These are phyloP conservation scores for Ophiostoma piceae DNA, from an alignment of 2,329 filamentous ascomycete species.

Conservation along the genomic window DNA sequence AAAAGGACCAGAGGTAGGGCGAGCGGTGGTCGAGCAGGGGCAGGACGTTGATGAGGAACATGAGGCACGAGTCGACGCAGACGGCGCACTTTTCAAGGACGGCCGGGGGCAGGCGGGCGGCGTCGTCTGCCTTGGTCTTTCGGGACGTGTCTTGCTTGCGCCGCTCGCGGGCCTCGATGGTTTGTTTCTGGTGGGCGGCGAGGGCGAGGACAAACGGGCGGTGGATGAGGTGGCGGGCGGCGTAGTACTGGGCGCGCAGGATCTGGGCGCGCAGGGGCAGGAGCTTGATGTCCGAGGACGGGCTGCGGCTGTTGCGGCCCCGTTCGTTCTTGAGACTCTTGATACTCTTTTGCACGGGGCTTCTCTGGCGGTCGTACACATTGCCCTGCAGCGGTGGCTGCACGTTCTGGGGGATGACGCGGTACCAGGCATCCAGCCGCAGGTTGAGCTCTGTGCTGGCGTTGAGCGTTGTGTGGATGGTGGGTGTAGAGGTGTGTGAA, in stretches of 20 bases:
- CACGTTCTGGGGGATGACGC: slow-evolving; percentile 36
- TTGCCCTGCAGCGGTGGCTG: slow-evolving; percentile 53
- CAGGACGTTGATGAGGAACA: slow-evolving; percentile 35
- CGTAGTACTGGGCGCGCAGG: slow-evolving; percentile 68
- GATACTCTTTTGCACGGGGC: not conserved
- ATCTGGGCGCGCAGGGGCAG: slow-evolving; percentile 56
- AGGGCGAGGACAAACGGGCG: slow-evolving; percentile 49
- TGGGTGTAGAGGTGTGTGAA: slow-evolving; percentile 20
- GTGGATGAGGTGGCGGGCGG: slow-evolving; percentile 64
- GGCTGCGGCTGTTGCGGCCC: not conserved
- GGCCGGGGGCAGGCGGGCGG: slow-evolving; percentile 23
- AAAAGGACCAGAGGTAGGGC: slow-evolving; percentile 38
- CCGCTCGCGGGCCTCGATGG: slow-evolving; percentile 5
- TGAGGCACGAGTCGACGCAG: slow-evolving; percentile 36
- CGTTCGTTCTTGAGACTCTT: not conserved
- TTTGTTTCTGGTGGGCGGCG: slow-evolving; percentile 24
- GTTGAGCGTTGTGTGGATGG: slow-evolving; percentile 31
- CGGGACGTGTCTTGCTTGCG: too few species aligned
- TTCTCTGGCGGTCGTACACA: not conserved
- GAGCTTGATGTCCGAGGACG: not conserved
- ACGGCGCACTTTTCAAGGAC: slow-evolving; percentile 34
- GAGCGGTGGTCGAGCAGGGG: slow-evolving; percentile 37
- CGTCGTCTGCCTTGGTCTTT: too few species aligned
- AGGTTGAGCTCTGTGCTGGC: slow-evolving; percentile 37
- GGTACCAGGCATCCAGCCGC: slow-evolving; percentile 39